A percentile compares a stretch with the other conserved stretches of the same genome.
Evolutionary conservation across 2,329 filamentous ascomycete species (phyloP).

Genomic region (Hirsutella rhossiliensis): DNA sequence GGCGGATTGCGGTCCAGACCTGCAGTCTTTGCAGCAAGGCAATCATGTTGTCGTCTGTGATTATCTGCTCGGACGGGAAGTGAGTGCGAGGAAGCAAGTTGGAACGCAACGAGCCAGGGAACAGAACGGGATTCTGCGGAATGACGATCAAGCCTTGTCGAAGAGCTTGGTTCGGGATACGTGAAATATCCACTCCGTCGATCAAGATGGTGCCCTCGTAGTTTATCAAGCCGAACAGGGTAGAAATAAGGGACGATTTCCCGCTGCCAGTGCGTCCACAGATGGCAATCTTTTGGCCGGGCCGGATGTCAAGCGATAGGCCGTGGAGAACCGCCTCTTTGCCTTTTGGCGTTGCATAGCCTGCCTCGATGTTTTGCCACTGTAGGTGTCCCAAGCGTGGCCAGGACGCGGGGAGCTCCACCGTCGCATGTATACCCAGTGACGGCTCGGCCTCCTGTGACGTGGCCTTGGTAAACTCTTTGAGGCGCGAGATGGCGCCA

Average conservation of each 20-base stretch:
- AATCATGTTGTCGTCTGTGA: slow-evolving; percentile 5
- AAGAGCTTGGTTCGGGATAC: slow-evolving; percentile 24
- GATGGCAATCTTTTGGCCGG: slow-evolving; percentile 19
- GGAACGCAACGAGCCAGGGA: slow-evolving; percentile 24
- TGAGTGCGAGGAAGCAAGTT: background rate
- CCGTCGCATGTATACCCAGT: background rate
- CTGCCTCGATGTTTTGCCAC: slow-evolving; percentile 13
- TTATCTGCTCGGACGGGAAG: background rate
- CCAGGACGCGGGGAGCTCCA: slow-evolving; percentile 10
- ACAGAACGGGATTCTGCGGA: slow-evolving; percentile 37
- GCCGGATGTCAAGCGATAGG: slow-evolving; percentile 12
- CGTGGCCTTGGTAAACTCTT: slow-evolving; percentile 11
- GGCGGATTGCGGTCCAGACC: slow-evolving; percentile 5
- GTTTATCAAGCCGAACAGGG: slow-evolving; percentile 25
- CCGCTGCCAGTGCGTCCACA: slow-evolving; percentile 24
- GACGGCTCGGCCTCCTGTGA: slow-evolving; percentile 8
- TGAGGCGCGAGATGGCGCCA: slow-evolving; percentile 14
- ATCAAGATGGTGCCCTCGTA: slow-evolving; percentile 22
- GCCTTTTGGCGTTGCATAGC: slow-evolving; percentile 7
- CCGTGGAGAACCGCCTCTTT: slow-evolving; percentile 7
- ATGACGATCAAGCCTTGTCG: slow-evolving; percentile 33
- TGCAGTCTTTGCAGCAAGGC: slow-evolving; percentile 6
- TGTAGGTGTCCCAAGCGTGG: slow-evolving; percentile 13
- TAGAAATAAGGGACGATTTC: slow-evolving; percentile 26
- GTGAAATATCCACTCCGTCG: slow-evolving; percentile 24